Evolutionary conservation across 495 filamentous ascomycete species (phyloP).

Genomic region (Talaromyces liani): DNA sequence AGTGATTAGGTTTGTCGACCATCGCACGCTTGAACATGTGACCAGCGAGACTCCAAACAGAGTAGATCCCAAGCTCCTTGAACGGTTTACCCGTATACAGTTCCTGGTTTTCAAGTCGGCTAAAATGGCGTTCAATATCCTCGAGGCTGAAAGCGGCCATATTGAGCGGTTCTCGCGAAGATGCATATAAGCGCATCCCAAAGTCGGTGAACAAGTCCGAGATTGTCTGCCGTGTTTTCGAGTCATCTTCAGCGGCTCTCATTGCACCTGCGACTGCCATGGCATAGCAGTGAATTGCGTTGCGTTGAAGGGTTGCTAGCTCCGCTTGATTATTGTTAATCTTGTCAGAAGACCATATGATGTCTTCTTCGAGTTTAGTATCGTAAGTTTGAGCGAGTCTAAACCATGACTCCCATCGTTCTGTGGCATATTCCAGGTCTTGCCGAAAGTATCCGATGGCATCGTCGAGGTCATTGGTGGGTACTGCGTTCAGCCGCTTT

Average conservation of each 20-base stretch:
- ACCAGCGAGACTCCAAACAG: constrained; percentile 80
- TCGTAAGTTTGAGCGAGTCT: constrained; percentile 88
- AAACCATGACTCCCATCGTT: constrained; percentile 96
- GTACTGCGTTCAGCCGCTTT: constrained; percentile 67
- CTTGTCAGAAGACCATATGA: constrained; percentile 93
- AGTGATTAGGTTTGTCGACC: constrained; percentile 65
- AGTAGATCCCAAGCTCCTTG: constrained; percentile 61
- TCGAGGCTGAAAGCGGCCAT: constrained; percentile 74
- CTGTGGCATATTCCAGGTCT: constrained; percentile 76
- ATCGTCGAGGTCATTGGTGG: constrained; percentile 79
- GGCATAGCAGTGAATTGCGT: constrained; percentile 85
- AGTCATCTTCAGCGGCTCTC: constrained; percentile 50
- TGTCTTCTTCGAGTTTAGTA: constrained; percentile 80
- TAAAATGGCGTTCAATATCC: constrained; percentile 72
- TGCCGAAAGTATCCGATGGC: constrained; percentile 74
- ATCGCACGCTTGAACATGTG: constrained; percentile 72
- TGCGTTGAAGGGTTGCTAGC: constrained; percentile 67
- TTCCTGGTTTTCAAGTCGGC: constrained; percentile 53
- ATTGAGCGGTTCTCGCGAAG: constrained; percentile 83
- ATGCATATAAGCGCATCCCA: constrained; percentile 81
- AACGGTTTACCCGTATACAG: constrained; percentile 72
- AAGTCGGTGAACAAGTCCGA: constrained; percentile 87
- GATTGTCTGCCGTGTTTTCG: constrained; percentile 57
- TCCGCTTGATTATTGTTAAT: constrained; percentile 79
- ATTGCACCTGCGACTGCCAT: constrained; percentile 77